phyloP scores from a whole-genome alignment of 257 asterid species.

The Jaltomata sinuosa region DNA sequence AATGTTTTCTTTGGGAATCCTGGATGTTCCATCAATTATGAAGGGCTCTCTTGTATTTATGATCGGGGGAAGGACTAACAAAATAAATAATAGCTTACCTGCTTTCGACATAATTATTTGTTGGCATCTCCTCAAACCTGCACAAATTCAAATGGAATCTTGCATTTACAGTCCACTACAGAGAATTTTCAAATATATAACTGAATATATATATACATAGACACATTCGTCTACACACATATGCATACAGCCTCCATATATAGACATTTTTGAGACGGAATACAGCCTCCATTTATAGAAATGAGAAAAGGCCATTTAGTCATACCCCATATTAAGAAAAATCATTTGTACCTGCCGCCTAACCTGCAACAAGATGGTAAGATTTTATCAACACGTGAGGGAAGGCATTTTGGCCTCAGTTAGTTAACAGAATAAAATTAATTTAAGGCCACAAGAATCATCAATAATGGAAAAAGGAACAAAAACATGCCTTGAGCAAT shows the following conservation, averaged over 20 bases:
- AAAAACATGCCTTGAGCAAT: constrained; percentile 63
- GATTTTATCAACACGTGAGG: not conserved
- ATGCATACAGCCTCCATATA: not conserved
- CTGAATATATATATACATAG: not conserved
- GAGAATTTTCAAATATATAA: not conserved
- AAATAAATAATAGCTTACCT: constrained; percentile 30
- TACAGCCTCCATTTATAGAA: not conserved
- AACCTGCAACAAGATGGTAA: constrained; percentile 44
- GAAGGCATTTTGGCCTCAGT: not conserved
- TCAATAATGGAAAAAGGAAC: not conserved
- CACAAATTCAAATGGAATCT: constrained; percentile 10
- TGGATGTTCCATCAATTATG: not conserved
- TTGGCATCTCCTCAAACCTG: constrained; percentile 99
- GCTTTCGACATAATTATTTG: constrained; percentile 93
- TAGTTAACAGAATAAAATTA: not conserved
- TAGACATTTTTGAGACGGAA: not conserved
- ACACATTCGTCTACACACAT: not conserved
- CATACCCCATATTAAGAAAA: constrained; percentile 92
- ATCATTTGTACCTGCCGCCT: constrained; percentile 79
- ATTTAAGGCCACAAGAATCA: not conserved
- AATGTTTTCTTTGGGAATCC: not conserved
- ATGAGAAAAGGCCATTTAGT: not conserved
- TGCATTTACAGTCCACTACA: not conserved
- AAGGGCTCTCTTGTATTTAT: not conserved
- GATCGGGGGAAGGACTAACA: not conserved